phyloP scores from a whole-genome alignment of 805 yeast genomes.

The Wickerhamiella musiphila region DNA sequence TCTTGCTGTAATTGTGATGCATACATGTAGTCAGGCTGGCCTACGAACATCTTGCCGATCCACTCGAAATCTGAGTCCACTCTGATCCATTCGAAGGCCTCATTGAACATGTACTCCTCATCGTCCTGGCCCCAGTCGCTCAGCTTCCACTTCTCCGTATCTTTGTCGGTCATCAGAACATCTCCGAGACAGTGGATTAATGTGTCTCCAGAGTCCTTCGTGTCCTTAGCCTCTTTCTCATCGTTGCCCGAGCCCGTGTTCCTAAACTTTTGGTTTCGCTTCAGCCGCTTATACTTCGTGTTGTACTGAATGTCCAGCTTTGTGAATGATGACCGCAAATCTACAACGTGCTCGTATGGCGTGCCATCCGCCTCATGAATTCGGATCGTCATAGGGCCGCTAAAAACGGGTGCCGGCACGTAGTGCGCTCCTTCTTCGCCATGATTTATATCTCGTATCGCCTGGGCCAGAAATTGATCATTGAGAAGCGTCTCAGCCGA shows the following conservation, averaged over 20 bases:
- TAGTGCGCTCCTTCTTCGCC: slow-evolving; percentile 5
- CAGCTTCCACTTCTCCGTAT: slow-evolving; percentile 53
- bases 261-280: slow-evolving; percentile 34
- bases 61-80: slow-evolving; percentile 97
- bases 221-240: slow-evolving; percentile 14
- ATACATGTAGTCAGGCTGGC: slow-evolving; percentile 89
- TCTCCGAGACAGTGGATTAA: slow-evolving; percentile 55
- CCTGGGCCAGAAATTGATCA: slow-evolving; percentile 25
- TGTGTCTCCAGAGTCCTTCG: slow-evolving; percentile 24
- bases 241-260: slow-evolving; percentile 18
- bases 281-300: slow-evolving; percentile 74
- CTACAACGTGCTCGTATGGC: slow-evolving; percentile 94
- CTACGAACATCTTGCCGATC: slow-evolving; percentile 67
- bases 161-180: slow-evolving; percentile 42
- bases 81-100: slow-evolving; percentile 94
- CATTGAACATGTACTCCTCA: slow-evolving; percentile 50
- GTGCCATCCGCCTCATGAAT: slow-evolving; percentile 98
- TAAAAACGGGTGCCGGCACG: slow-evolving; percentile 25
- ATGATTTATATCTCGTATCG: slow-evolving; percentile 17
- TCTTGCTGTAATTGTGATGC: slow-evolving; percentile 88
- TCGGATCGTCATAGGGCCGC: slow-evolving; percentile 92
- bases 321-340: slow-evolving; percentile 66
- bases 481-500: slow-evolving; percentile 20
- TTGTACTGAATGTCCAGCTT: slow-evolving; percentile 89
- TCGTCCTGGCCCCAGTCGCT: slow-evolving; percentile 54